These are phyloP conservation scores for Gossypium raimondii DNA, from an alignment of 345 rosid genomes.

Conservation along the genomic window DNA sequence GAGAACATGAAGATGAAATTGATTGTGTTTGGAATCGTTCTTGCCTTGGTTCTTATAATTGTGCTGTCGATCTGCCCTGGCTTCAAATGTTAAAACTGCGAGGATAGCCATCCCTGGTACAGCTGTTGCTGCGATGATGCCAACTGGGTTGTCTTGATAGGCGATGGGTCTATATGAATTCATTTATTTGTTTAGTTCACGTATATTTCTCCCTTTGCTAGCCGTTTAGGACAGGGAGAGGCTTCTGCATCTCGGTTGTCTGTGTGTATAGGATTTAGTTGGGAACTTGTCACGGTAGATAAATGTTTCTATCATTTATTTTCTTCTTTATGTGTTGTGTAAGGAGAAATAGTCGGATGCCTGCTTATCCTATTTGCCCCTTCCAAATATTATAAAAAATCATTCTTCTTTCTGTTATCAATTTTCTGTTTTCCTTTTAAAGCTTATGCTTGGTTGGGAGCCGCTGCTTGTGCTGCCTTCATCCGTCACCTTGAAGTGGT, in stretches of 20 bases:
- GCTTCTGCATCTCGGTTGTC: slow-evolving; percentile 28
- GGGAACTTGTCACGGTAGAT: slow-evolving; percentile 25
- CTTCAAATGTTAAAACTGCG: slow-evolving; percentile 50
- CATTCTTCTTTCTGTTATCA: background rate
- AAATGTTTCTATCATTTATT: background rate
- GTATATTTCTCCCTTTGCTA: slow-evolving; percentile 8
- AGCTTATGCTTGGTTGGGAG: too few relatives aligned
- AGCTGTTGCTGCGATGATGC: slow-evolving; percentile 20
- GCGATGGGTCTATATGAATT: slow-evolving; percentile 8
- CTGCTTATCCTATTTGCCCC: background rate
- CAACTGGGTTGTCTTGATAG: slow-evolving; percentile 21
- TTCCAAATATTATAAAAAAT: slow-evolving; percentile 1
- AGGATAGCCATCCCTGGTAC: slow-evolving; percentile 1
- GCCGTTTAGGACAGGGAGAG: slow-evolving; percentile 19
- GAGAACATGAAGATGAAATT: slow-evolving; percentile 94
- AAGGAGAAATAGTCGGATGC: slow-evolving; percentile 9
- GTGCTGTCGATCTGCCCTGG: slow-evolving; percentile 73
- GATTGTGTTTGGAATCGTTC: slow-evolving; percentile 61
- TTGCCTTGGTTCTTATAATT: slow-evolving; percentile 64
- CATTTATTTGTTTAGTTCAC: slow-evolving; percentile 13
- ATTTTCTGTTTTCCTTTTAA: background rate
- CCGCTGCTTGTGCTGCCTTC: too few relatives aligned
- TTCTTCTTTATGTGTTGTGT: slow-evolving; percentile 8
- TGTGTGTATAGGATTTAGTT: slow-evolving; percentile 30
- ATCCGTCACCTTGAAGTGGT: too few relatives aligned